A percentile compares a stretch with the other conserved stretches of the same genome.
Evolutionary conservation across 2,329 filamentous ascomycete genomes (phyloP).

Genomic region (Alternaria sp.): DNA sequence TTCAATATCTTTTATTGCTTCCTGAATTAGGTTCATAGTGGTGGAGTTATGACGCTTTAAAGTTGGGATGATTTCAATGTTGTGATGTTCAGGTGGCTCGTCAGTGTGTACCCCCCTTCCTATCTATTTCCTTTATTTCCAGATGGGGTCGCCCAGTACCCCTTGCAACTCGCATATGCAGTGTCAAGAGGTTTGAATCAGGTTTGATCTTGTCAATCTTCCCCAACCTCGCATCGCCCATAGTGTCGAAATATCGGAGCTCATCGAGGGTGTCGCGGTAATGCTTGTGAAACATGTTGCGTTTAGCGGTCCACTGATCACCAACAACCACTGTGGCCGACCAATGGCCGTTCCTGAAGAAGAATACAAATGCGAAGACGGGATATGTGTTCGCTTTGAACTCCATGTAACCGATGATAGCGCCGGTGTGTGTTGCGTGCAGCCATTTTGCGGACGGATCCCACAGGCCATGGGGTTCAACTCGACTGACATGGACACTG

Average conservation of each 20-base stretch:
- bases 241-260: conserved; percentile 6
- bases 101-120: background rate
- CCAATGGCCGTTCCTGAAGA: conserved; percentile 15
- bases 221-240: conserved; percentile 1
- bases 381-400: background rate
- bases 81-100: no score
- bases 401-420: conserved; percentile 15
- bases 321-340: conserved; percentile 5
- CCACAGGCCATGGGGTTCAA: conserved; percentile 12
- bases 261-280: conserved; percentile 10
- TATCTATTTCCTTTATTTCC: conserved; percentile 1
- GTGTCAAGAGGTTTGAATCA: background rate
- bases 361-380: conserved; percentile 11
- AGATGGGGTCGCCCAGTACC: conserved; percentile 9
- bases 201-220: background rate
- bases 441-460: conserved; percentile 4
- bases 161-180: conserved; percentile 10
- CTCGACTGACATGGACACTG: conserved; percentile 1
- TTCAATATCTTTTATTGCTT: no score
- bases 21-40: no score
- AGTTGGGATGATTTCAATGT: no score
- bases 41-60: no score
- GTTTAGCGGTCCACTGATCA: conserved; percentile 4
- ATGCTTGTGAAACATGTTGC: conserved; percentile 12
- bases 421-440: conserved; percentile 10